phyloP scores from a whole-genome alignment of 1,284 basidiomycete species.

The Sanghuangporus weigelae region DNA sequence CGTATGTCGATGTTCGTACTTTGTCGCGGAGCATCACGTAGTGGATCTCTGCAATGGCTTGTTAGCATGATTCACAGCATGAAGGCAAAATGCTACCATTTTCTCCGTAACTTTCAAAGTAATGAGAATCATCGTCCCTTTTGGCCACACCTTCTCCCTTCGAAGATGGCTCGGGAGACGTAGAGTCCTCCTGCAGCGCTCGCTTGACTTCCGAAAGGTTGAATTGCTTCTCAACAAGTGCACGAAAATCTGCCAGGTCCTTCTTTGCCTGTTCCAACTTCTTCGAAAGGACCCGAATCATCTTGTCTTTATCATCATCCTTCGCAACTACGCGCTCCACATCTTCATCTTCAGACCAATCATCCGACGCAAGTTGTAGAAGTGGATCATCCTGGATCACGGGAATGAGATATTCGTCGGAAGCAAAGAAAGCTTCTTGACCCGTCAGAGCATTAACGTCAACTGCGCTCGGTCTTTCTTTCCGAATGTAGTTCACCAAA shows the following conservation, averaged over 20 bases:
- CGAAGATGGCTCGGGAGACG: conserved; percentile 25
- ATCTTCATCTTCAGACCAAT: conserved; percentile 73
- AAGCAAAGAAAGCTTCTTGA: conserved; percentile 56
- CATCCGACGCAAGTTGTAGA: conserved; percentile 62
- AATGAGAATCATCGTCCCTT: conserved; percentile 87
- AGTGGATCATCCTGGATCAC: conserved; percentile 80
- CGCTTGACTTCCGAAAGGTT: conserved; percentile 31
- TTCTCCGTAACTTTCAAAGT: conserved; percentile 91
- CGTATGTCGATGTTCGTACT: conserved; percentile 91
- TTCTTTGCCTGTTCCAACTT: conserved; percentile 48
- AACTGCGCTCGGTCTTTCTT: conserved; percentile 50
- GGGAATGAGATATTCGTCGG: conserved; percentile 77
- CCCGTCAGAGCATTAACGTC: conserved; percentile 46
- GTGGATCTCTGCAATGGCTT: conserved; percentile 55
- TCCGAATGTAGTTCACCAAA: conserved; percentile 84
- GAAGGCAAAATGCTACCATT: conserved; percentile 52
- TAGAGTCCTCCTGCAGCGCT: conserved; percentile 38
- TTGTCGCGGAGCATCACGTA: conserved; percentile 82
- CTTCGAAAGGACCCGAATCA: conserved; percentile 43
- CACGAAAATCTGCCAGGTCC: conserved; percentile 55
- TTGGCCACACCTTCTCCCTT: conserved; percentile 24
- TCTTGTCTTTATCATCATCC: conserved; percentile 28
- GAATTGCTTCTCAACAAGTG: conserved; percentile 44
- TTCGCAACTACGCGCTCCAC: conserved; percentile 26
- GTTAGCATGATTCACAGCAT: neutral